These are phyloP conservation scores for Leccinellum albellum DNA, from an alignment of 768 basidiomycete genomes.

Conservation along the genomic window DNA sequence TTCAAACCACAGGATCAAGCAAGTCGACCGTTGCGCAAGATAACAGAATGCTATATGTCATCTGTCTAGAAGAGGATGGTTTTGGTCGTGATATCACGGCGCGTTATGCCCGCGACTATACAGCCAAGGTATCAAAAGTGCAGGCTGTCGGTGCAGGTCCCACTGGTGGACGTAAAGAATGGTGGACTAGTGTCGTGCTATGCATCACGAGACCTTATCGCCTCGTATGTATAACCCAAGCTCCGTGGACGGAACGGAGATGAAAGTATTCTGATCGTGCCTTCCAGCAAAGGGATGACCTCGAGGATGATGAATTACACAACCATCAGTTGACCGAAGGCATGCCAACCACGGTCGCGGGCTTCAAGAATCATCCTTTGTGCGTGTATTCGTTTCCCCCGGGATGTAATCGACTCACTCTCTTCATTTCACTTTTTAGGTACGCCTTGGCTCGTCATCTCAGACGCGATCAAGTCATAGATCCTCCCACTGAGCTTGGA, in stretches of 20 bases:
- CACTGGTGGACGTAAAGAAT: constrained; percentile 62
- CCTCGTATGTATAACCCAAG: constrained; percentile 50
- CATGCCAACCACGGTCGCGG: constrained; percentile 87
- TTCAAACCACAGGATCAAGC: constrained; percentile 16
- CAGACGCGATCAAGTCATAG: constrained; percentile 80
- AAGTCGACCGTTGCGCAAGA: constrained; percentile 37
- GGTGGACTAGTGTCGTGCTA: constrained; percentile 77
- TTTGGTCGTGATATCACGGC: constrained; percentile 89
- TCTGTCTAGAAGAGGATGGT: constrained; percentile 93
- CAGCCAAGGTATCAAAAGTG: constrained; percentile 75
- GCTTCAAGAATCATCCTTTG: constrained; percentile 96
- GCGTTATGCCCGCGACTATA: constrained; percentile 80
- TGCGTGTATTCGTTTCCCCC: constrained; percentile 27
- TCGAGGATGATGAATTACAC: constrained; percentile 88
- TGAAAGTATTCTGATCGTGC: constrained; percentile 10
- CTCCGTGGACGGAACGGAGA: constrained; percentile 19
- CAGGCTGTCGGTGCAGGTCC: constrained; percentile 54
- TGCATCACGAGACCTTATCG: constrained; percentile 73
- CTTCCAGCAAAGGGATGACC: constrained; percentile 80
- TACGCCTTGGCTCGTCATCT: constrained; percentile 86
- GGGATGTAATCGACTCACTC: background rate
- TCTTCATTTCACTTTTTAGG: constrained; percentile 36
- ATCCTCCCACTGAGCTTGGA: constrained; percentile 79
- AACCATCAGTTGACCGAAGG: constrained; percentile 76
- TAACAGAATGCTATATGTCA: constrained; percentile 89